Evolutionary conservation across 2,329 filamentous ascomycete species (phyloP).

Genomic region (Parascedosporium putredinis): DNA sequence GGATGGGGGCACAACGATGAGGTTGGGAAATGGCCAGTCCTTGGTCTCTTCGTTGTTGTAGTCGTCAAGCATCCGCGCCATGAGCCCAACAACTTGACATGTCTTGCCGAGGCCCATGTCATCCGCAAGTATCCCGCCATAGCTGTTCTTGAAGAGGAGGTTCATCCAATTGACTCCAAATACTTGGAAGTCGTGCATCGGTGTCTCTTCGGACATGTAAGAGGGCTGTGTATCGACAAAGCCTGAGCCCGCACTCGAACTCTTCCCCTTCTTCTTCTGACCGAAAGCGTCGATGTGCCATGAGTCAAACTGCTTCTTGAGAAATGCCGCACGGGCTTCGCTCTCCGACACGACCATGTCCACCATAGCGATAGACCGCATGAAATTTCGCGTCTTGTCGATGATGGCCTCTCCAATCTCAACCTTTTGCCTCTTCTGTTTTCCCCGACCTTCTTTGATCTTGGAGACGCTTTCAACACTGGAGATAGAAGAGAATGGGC

Average conservation of each 20-base stretch:
- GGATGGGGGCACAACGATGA: conserved; percentile 86
- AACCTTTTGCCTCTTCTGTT: conserved; percentile 29
- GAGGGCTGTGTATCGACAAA: conserved; percentile 48
- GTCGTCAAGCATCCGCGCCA: conserved; percentile 70
- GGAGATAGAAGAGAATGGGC: conserved; percentile 52
- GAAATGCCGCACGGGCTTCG: conserved; percentile 54
- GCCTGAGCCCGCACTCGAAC: conserved; percentile 14
- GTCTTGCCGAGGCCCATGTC: conserved; percentile 98
- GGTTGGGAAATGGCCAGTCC: conserved; percentile 53
- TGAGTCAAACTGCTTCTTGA: conserved; percentile 33
- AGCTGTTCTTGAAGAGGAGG: conserved; percentile 65
- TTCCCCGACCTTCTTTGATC: conserved; percentile 30
- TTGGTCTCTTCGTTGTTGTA: conserved; percentile 25
- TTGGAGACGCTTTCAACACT: conserved; percentile 56
- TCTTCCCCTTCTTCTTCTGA: conserved; percentile 17
- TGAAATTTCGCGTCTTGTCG: conserved; percentile 55
- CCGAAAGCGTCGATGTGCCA: conserved; percentile 42
- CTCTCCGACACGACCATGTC: conserved; percentile 72
- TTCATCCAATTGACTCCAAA: conserved; percentile 93
- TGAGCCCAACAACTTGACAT: conserved; percentile 86
- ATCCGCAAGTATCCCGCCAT: conserved; percentile 88
- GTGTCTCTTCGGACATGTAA: conserved; percentile 64
- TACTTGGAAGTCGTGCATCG: conserved; percentile 87
- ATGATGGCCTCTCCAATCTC: conserved; percentile 43
- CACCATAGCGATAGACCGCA: conserved; percentile 69